Evolutionary conservation across 2,329 filamentous ascomycete genomes (phyloP).

Genomic region (Colletotrichum sansevieriae): DNA sequence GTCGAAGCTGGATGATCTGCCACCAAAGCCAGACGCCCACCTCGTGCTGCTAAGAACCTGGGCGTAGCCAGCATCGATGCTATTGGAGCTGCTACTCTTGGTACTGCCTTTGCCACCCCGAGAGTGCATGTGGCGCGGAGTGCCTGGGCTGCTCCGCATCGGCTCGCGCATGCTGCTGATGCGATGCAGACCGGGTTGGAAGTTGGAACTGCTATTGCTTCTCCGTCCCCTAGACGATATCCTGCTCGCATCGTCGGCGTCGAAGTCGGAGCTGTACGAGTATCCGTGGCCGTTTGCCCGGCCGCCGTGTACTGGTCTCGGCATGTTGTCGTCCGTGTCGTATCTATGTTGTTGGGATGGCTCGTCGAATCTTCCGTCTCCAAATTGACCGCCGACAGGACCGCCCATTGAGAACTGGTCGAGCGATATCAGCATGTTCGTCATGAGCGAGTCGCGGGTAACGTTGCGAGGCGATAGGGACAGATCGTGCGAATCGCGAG

Average conservation of each 20-base stretch:
- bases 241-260: constrained; percentile 67
- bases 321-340: constrained; percentile 39
- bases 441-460: constrained; percentile 90
- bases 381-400: constrained; percentile 20
- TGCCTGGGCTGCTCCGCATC: constrained; percentile 53
- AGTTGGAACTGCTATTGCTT: constrained; percentile 85
- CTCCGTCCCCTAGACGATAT: constrained; percentile 74
- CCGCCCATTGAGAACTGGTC: constrained; percentile 78
- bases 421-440: constrained; percentile 94
- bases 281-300: constrained; percentile 50
- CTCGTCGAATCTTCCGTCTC: constrained; percentile 34
- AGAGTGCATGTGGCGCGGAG: constrained; percentile 63
- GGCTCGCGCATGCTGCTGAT: constrained; percentile 73
- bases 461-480: constrained; percentile 82
- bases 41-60: constrained; percentile 70
- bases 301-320: constrained; percentile 42
- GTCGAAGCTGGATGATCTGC: constrained; percentile 82
- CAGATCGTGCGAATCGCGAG: constrained; percentile 84
- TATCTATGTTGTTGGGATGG: constrained; percentile 34
- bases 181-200: constrained; percentile 69
- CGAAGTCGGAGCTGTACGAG: constrained; percentile 74
- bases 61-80: constrained; percentile 73
- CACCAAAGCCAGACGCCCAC: constrained; percentile 64
- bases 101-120: constrained; percentile 76
- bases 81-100: constrained; percentile 77